These are phyloP conservation scores for Phaeoacremonium minimum DNA, from an alignment of 2,329 filamentous ascomycete species.

Conservation along the genomic window DNA sequence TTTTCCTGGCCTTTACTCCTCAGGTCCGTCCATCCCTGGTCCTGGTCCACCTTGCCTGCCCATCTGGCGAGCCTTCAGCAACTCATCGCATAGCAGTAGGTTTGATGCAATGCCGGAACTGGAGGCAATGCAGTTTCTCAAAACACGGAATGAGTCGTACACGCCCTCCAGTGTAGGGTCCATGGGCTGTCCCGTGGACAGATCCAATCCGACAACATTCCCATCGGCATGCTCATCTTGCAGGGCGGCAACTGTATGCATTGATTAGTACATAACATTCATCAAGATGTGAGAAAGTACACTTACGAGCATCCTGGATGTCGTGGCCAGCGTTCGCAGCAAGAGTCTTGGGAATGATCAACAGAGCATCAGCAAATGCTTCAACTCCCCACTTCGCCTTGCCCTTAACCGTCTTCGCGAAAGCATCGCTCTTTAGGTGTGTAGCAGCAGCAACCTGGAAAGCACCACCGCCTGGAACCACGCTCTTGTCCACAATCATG, in stretches of 20 bases:
- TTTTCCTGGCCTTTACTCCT: conserved; percentile 31
- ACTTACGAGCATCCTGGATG: conserved; percentile 89
- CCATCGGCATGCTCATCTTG: conserved; percentile 85
- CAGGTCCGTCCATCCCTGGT: conserved; percentile 59
- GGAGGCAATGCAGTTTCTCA: conserved; percentile 90
- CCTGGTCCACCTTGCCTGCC: conserved; percentile 59
- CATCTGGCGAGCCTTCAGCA: conserved; percentile 98
- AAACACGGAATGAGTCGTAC: conserved; percentile 92
- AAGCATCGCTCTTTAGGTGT: conserved; percentile 81
- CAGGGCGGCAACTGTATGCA: conserved; percentile 67
- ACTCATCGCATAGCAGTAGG: conserved; percentile 89
- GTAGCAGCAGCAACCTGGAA: conserved; percentile 93
- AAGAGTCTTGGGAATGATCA: conserved; percentile 95
- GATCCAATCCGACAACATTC: conserved; percentile 79
- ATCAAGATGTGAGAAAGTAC: background rate
- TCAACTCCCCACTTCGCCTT: conserved; percentile 96
- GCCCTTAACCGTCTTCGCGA: conserved; percentile 89
- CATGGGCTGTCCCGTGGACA: conserved; percentile 88
- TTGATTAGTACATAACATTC: conserved; percentile 6
- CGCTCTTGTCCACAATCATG: conserved; percentile 96
- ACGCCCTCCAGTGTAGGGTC: conserved; percentile 89
- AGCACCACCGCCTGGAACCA: conserved; percentile 89
- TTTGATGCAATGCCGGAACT: conserved; percentile 95
- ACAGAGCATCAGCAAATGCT: conserved; percentile 89
- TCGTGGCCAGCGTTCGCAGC: conserved; percentile 95